Percentiles rank a stretch among this genome's conserved stretches.
Evolutionary conservation across 163 green algal species (phyloP).

Genomic region (Chloromonas sp.): DNA sequence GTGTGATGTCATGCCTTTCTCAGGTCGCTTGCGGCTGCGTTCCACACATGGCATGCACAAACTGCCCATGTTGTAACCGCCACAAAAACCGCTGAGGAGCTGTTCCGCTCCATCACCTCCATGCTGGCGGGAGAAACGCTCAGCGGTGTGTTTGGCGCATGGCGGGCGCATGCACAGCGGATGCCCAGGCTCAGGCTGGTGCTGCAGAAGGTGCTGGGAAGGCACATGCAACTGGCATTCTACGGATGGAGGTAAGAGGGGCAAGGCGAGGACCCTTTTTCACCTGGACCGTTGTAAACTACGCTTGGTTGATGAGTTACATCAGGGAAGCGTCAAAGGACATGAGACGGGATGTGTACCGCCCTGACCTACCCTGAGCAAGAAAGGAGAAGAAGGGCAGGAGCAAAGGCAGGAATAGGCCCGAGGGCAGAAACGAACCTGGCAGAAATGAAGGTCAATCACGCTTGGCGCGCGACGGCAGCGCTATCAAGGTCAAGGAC

Average conservation of each 20-base stretch:
- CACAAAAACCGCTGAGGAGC: background rate
- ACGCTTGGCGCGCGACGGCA: too few species aligned
- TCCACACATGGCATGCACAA: conserved; percentile 4
- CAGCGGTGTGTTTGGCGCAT: conserved; percentile 4
- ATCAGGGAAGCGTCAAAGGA: too few species aligned
- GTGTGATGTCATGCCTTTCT: background rate
- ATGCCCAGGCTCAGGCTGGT: conserved; percentile 4
- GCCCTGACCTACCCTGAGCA: too few species aligned
- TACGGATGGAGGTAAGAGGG: conserved; percentile 12
- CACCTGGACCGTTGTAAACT: too few species aligned
- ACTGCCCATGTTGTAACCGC: background rate
- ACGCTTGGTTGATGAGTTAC: too few species aligned
- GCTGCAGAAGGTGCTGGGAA: conserved; percentile 4
- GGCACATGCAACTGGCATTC: conserved; percentile 10
- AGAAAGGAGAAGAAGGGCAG: too few species aligned
- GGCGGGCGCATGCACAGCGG: background rate
- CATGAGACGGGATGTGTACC: too few species aligned
- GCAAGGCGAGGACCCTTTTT: too few species aligned
- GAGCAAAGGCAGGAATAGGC: too few species aligned
- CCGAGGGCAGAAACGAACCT: too few species aligned
- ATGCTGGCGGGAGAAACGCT: background rate
- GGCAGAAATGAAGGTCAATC: too few species aligned
- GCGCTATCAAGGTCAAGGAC: too few species aligned
- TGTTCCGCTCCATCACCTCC: conserved; percentile 4
- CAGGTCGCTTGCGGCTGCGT: conserved; percentile 4